Evolutionary conservation across 768 basidiomycete genomes (phyloP).

Genomic region (Clathrus columnatus): DNA sequence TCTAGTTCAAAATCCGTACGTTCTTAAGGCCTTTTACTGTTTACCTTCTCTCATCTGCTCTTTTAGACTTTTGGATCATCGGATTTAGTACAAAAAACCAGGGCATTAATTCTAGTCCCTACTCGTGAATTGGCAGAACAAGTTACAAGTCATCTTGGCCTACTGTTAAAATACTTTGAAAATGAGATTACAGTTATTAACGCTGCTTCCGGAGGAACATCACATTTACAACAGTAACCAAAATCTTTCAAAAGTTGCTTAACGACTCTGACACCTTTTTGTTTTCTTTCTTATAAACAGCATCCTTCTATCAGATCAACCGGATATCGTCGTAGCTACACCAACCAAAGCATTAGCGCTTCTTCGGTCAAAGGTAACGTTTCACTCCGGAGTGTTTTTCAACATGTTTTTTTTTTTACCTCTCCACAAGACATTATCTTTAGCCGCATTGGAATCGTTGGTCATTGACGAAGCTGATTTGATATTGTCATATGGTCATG

Average conservation of each 20-base stretch:
- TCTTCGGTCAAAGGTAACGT: conserved; percentile 57
- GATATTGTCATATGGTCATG: conserved; percentile 93
- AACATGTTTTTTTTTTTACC: background rate
- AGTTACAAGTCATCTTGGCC: conserved; percentile 60
- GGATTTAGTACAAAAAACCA: conserved; percentile 43
- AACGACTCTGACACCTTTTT: background rate
- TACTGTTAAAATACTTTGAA: conserved; percentile 70
- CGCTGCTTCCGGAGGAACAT: conserved; percentile 59
- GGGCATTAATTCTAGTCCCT: conserved; percentile 76
- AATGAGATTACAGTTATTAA: conserved; percentile 64
- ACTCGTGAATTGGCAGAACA: conserved; percentile 92
- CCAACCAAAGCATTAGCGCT: conserved; percentile 62
- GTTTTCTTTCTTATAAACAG: conserved; percentile 23
- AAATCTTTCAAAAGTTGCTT: background rate
- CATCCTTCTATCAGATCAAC: conserved; percentile 52
- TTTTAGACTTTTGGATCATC: conserved; percentile 21
- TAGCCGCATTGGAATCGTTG: conserved; percentile 67
- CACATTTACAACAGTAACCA: conserved; percentile 65
- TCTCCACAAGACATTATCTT: conserved; percentile 46
- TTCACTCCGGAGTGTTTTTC: background rate
- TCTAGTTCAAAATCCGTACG: conserved; percentile 70
- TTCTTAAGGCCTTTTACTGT: conserved; percentile 16
- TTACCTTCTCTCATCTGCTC: background rate
- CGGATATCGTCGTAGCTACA: conserved; percentile 74
- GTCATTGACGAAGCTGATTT: conserved; percentile 98